A percentile compares a stretch with the other conserved stretches of the same genome.
Evolutionary conservation across 1,284 basidiomycete species (phyloP).

Genomic region (Ganoderma lucidum): DNA sequence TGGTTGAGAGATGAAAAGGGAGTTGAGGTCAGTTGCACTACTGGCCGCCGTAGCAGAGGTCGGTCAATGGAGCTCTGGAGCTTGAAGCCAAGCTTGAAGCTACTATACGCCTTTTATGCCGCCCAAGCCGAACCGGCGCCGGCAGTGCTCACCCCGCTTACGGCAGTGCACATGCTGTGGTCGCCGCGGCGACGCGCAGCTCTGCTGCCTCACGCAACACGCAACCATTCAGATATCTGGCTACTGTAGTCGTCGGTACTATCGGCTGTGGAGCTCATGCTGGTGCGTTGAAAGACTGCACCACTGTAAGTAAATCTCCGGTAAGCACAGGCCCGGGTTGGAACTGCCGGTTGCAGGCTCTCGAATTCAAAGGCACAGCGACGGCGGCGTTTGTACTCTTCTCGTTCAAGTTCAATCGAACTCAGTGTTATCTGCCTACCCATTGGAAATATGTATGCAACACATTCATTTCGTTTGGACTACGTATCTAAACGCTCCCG

Average conservation of each 20-base stretch:
- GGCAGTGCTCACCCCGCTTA: no score
- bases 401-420: no score
- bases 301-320: no score
- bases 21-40: background rate
- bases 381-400: no score
- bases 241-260: no score
- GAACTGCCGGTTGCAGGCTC: no score
- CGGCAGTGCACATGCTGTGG: background rate
- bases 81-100: background rate
- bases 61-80: background rate
- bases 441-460: background rate
- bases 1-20: background rate
- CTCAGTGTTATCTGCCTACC: no score
- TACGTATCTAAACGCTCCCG: background rate
- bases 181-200: background rate
- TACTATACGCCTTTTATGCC: background rate
- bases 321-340: no score
- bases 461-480: background rate
- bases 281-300: no score
- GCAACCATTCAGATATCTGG: no score
- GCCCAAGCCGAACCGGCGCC: background rate
- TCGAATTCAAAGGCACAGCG: no score
- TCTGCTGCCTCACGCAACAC: no score
- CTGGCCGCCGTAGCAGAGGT: background rate
- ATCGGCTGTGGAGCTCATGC: background rate